These are phyloP conservation scores for Margaritispora aquatica DNA, from an alignment of 495 filamentous ascomycete species.

Conservation along the genomic window DNA sequence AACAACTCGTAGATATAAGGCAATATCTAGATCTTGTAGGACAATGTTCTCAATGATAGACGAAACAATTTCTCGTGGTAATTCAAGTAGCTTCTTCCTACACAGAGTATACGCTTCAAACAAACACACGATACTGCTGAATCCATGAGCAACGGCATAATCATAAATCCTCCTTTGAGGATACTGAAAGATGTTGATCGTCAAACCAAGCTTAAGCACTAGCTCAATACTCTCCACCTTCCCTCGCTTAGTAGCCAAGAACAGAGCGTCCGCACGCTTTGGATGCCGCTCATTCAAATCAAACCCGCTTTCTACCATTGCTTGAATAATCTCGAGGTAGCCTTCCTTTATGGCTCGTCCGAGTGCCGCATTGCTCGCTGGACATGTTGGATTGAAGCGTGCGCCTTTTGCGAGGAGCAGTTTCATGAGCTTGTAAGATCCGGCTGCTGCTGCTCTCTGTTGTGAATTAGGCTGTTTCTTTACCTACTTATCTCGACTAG, in stretches of 20 bases:
- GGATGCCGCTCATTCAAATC: neutral
- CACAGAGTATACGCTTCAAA: neutral
- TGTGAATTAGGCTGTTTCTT: too few relatives aligned
- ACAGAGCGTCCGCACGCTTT: neutral
- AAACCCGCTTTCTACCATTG: neutral
- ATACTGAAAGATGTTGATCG: neutral
- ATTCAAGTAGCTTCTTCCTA: neutral
- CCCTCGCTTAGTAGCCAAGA: neutral
- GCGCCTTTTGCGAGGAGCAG: neutral
- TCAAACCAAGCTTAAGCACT: neutral
- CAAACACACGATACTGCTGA: neutral
- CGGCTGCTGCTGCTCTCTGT: neutral
- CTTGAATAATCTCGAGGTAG: neutral
- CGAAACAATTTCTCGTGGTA: neutral
- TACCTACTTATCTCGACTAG: too few relatives aligned
- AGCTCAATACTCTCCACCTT: neutral
- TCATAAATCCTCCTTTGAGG: neutral
- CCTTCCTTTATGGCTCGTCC: neutral
- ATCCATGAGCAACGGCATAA: neutral
- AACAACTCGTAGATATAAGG: neutral
- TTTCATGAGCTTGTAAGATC: neutral
- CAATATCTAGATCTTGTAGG: neutral
- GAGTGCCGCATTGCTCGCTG: neutral
- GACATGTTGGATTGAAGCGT: neutral
- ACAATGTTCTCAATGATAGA: neutral